phyloP scores from a whole-genome alignment of 2,329 filamentous ascomycete species.

The Penicillium verrucosum region DNA sequence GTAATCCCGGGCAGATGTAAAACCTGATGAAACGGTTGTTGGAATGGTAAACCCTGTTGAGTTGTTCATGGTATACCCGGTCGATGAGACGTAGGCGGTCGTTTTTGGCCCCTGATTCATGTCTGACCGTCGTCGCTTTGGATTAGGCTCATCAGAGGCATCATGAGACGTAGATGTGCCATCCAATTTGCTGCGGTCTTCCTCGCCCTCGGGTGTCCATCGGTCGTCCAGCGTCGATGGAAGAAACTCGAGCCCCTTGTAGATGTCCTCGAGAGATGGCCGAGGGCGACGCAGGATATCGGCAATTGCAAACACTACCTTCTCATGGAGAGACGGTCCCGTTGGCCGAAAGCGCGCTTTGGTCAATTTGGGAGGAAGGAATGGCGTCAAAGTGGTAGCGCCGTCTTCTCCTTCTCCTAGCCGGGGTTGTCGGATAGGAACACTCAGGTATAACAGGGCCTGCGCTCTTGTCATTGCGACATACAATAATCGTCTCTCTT shows the following conservation, averaged over 20 bases:
- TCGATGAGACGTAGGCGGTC: slow-evolving; percentile 37
- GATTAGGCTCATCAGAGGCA: slow-evolving; percentile 21
- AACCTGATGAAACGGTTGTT: slow-evolving; percentile 51
- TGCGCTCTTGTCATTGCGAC: slow-evolving; percentile 96
- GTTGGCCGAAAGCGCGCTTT: slow-evolving; percentile 54
- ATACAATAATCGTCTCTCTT: slow-evolving; percentile 85
- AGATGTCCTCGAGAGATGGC: slow-evolving; percentile 56
- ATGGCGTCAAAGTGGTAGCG: slow-evolving; percentile 66
- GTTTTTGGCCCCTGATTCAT: slow-evolving; percentile 20
- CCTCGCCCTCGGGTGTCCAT: slow-evolving; percentile 64
- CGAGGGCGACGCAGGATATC: slow-evolving; percentile 65
- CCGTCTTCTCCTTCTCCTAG: slow-evolving; percentile 47
- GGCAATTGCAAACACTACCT: slow-evolving; percentile 63
- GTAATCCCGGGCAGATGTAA: slow-evolving; percentile 61
- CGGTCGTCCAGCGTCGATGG: slow-evolving; percentile 61
- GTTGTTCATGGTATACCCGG: slow-evolving; percentile 62
- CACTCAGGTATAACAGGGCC: slow-evolving; percentile 79
- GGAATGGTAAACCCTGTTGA: slow-evolving; percentile 37
- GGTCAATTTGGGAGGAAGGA: slow-evolving; percentile 59
- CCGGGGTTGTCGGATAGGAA: slow-evolving; percentile 65
- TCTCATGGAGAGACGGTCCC: slow-evolving; percentile 67
- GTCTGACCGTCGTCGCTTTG: slow-evolving; percentile 31
- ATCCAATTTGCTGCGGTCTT: slow-evolving; percentile 40
- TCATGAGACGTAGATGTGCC: slow-evolving; percentile 17
- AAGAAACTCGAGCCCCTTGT: slow-evolving; percentile 41